phyloP scores from a whole-genome alignment of 371 early-diverging fungal species.

The Chytridiales sp. region DNA sequence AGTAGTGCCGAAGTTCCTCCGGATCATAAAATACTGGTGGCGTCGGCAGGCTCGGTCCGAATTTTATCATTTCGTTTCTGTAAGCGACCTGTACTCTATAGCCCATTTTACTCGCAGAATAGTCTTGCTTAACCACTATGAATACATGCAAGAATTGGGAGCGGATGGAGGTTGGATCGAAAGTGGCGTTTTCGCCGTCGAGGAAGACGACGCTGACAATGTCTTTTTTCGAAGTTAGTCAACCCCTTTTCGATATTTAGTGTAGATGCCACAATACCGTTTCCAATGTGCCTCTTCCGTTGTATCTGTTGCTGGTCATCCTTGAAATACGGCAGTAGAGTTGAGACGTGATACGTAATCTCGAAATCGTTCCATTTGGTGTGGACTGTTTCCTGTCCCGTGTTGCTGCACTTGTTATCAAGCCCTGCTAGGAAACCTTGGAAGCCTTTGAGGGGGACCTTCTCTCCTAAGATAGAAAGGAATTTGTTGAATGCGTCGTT shows the following conservation, averaged over 20 bases:
- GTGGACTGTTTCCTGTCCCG: conserved; percentile 33
- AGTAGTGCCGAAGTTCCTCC: conserved; percentile 54
- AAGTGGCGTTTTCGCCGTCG: conserved; percentile 47
- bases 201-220: conserved; percentile 73
- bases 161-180: conserved; percentile 61
- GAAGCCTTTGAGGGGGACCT: conserved; percentile 30
- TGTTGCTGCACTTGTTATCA: conserved; percentile 31
- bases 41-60: conserved; percentile 64
- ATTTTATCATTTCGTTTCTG: conserved; percentile 61
- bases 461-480: conserved; percentile 32
- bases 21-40: conserved; percentile 58
- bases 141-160: conserved; percentile 76
- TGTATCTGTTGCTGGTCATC: conserved; percentile 46
- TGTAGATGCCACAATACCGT: no score
- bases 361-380: conserved; percentile 39
- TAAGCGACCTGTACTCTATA: conserved; percentile 55
- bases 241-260: no score
- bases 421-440: conserved; percentile 41
- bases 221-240: no score
- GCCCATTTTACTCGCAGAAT: conserved; percentile 45
- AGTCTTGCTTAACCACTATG: conserved; percentile 58
- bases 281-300: conserved; percentile 44
- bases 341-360: conserved; percentile 47
- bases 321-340: conserved; percentile 34
- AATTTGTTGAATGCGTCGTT: conserved; percentile 31